Conservation (phyloP, 805 yeast species). For the Candida sithepensis region DNA sequence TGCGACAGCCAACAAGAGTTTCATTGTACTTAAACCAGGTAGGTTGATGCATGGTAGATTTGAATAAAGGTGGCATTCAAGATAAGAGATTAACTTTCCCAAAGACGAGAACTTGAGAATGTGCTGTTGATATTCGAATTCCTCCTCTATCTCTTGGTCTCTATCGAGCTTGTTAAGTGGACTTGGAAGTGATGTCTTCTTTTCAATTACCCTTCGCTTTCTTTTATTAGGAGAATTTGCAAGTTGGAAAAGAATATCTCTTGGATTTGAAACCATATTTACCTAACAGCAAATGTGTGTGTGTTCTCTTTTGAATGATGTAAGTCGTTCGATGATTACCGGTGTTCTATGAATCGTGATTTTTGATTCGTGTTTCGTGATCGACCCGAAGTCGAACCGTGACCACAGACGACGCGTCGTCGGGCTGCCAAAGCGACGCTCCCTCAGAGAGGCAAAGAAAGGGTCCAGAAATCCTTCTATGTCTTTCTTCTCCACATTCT, state of each 20-base stretch:
- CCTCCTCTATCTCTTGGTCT: neutral
- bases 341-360: too few species aligned
- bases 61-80: slow-evolving; percentile 29
- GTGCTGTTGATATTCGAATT: slow-evolving; percentile 13
- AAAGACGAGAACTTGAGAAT: slow-evolving; percentile 24
- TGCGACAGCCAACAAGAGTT: slow-evolving; percentile 35
- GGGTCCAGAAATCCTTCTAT: too few species aligned
- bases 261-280: neutral
- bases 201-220: neutral
- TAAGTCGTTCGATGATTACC: too few species aligned
- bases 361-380: too few species aligned
- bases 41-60: slow-evolving; percentile 23
- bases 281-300: too few species aligned
- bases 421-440: neutral
- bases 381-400: too few species aligned
- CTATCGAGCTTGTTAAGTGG: neutral
- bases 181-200: neutral
- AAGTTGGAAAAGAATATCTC: neutral
- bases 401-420: neutral
- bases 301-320: too few species aligned
- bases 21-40: slow-evolving; percentile 33
- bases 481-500: neutral
- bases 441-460: too few species aligned
- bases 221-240: neutral
- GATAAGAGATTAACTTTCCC: slow-evolving; percentile 32